A percentile compares a stretch with the other conserved stretches of the same genome.
These are phyloP conservation scores for Casuarina glauca DNA, from an alignment of 306 rosid genomes.

Conservation along the genomic window DNA sequence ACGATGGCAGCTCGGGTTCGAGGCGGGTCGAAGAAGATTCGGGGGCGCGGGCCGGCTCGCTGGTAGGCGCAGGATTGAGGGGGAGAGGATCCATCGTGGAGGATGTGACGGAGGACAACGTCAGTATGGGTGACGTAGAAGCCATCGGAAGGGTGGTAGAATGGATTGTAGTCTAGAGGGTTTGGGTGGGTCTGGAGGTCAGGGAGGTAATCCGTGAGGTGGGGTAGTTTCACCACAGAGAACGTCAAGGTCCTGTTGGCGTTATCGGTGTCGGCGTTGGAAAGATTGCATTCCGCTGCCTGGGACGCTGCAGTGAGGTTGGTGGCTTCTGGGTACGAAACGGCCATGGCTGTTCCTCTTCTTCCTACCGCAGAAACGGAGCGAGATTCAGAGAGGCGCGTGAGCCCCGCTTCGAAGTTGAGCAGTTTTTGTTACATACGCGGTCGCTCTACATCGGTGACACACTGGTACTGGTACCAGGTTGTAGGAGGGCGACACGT, in stretches of 20 bases:
- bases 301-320: not conserved
- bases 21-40: conserved; percentile 32
- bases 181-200: conserved; percentile 26
- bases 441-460: not conserved
- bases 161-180: conserved; percentile 42
- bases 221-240: conserved; percentile 26
- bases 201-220: conserved; percentile 29
- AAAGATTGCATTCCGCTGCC: not conserved
- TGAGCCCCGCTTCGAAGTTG: not conserved
- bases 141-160: conserved; percentile 37
- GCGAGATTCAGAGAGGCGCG: not conserved
- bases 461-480: not conserved
- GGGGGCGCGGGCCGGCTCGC: conserved; percentile 48
- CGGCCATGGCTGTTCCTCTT: conserved; percentile 10
- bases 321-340: not conserved
- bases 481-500: not conserved
- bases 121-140: not conserved
- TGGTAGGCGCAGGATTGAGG: conserved; percentile 11
- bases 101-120: not conserved
- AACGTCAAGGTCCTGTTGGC: not conserved
- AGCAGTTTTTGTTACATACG: not conserved
- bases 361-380: not conserved
- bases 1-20: conserved; percentile 57
- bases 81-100: not conserved
- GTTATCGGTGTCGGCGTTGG: not conserved